Evolutionary conservation across 2,329 filamentous ascomycete species (phyloP).

Genomic region (Verticillium isaacii): DNA sequence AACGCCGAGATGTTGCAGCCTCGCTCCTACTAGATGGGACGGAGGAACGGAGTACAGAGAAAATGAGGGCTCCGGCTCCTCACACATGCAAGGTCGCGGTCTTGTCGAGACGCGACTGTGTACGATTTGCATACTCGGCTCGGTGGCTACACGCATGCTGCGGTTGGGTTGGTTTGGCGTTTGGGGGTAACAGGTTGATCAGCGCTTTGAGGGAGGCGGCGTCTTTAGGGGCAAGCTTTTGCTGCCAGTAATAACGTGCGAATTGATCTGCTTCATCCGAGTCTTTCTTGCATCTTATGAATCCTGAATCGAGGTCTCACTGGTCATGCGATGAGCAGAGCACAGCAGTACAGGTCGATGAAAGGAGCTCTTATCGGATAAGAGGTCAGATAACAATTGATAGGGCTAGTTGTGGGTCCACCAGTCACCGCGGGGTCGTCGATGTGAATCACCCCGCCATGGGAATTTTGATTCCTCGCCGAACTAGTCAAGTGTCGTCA

Average conservation of each 20-base stretch:
- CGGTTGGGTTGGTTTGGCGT: constrained; percentile 7
- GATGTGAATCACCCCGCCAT: constrained; percentile 8
- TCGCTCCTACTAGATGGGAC: background rate
- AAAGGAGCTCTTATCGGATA: background rate
- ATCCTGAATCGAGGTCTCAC: background rate
- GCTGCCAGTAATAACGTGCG: constrained; percentile 1
- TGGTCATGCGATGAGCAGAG: background rate
- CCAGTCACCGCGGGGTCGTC: constrained; percentile 4
- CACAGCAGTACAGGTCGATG: background rate
- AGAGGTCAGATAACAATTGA: background rate
- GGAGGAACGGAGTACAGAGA: background rate
- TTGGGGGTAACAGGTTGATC: constrained; percentile 3
- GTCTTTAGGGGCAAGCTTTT: background rate
- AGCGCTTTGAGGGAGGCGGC: background rate
- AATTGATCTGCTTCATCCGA: background rate
- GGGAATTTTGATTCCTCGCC: constrained; percentile 4
- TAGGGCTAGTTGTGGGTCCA: background rate
- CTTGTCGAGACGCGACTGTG: background rate
- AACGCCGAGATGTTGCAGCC: constrained; percentile 27
- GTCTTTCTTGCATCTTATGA: background rate
- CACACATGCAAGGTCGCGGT: background rate
- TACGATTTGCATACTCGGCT: background rate
- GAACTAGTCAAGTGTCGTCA: background rate
- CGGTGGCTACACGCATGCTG: constrained; percentile 4
- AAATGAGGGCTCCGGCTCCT: background rate